phyloP scores from a whole-genome alignment of 371 early-diverging fungal species.

The Chytridium lagenaria region DNA sequence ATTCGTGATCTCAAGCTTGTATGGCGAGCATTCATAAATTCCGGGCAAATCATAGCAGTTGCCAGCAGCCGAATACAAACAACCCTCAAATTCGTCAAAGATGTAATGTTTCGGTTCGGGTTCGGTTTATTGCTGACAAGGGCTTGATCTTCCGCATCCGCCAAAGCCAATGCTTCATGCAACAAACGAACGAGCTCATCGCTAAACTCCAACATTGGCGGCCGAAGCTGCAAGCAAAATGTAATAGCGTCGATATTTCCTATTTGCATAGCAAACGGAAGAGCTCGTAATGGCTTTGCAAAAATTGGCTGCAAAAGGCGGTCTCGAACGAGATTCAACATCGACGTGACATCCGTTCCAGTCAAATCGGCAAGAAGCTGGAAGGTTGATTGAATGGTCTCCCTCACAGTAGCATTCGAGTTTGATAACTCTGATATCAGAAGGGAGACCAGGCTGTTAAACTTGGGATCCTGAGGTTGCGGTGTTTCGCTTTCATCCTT shows the following conservation, averaged over 20 bases:
- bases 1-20: conserved; percentile 73
- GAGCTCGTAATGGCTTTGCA: conserved; percentile 93
- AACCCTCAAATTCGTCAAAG: conserved; percentile 85
- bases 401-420: conserved; percentile 87
- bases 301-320: conserved; percentile 93
- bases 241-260: conserved; percentile 98
- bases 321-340: conserved; percentile 85
- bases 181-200: conserved; percentile 91
- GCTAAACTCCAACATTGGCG: conserved; percentile 87
- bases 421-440: conserved; percentile 92
- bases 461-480: conserved; percentile 37
- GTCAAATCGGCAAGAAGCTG: conserved; percentile 80
- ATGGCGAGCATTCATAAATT: conserved; percentile 56
- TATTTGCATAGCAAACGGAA: conserved; percentile 96
- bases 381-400: conserved; percentile 84
- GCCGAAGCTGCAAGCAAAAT: conserved; percentile 89
- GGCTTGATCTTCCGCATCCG: conserved; percentile 98
- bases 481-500: conserved; percentile 19
- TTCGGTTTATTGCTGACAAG: conserved; percentile 83
- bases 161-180: conserved; percentile 91
- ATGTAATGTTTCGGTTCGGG: conserved; percentile 74
- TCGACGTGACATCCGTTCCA: conserved; percentile 78
- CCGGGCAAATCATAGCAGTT: conserved; percentile 88
- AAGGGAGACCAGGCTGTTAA: conserved; percentile 72
- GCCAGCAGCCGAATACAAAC: conserved; percentile 95